A percentile compares a stretch with the other conserved stretches of the same genome.
Evolutionary conservation across 805 yeast genomes (phyloP).

Genomic region (Yarrowia sp.): DNA sequence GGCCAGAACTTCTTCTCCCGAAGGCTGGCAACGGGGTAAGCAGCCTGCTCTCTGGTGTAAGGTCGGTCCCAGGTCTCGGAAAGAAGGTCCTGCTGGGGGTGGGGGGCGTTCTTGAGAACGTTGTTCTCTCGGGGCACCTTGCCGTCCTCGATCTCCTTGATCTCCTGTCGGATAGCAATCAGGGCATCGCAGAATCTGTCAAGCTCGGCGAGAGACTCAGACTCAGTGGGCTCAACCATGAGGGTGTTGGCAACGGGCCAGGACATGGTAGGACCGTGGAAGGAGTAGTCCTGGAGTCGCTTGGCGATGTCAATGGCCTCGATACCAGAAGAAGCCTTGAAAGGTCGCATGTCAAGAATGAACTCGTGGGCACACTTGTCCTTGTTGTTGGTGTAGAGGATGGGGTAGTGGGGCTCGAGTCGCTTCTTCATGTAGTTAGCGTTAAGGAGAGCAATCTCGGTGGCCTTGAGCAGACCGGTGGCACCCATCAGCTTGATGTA

Average conservation of each 20-base stretch:
- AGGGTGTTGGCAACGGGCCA: conserved; percentile 98
- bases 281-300: conserved; percentile 96
- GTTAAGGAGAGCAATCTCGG: conserved; percentile 88
- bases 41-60: conserved; percentile 91
- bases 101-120: conserved; percentile 90
- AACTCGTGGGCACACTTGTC: conserved; percentile 96
- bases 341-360: conserved; percentile 86
- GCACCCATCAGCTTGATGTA: conserved; percentile 95
- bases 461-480: conserved; percentile 80
- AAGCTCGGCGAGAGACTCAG: conserved; percentile 85
- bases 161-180: conserved; percentile 82
- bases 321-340: conserved; percentile 72
- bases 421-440: conserved; percentile 94
- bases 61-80: conserved; percentile 84
- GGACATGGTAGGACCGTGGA: conserved; percentile 98
- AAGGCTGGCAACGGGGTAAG: conserved; percentile 83
- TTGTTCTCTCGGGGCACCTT: conserved; percentile 58
- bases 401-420: conserved; percentile 71
- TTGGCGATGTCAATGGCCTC: conserved; percentile 98
- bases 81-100: conserved; percentile 79
- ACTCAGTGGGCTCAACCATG: conserved; percentile 98
- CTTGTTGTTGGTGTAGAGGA: conserved; percentile 71
- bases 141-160: conserved; percentile 71
- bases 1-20: conserved; percentile 91
- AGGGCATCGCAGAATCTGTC: conserved; percentile 90